Evolutionary conservation across 2,329 filamentous ascomycete species (phyloP).

Genomic region (Massarina eburnea): DNA sequence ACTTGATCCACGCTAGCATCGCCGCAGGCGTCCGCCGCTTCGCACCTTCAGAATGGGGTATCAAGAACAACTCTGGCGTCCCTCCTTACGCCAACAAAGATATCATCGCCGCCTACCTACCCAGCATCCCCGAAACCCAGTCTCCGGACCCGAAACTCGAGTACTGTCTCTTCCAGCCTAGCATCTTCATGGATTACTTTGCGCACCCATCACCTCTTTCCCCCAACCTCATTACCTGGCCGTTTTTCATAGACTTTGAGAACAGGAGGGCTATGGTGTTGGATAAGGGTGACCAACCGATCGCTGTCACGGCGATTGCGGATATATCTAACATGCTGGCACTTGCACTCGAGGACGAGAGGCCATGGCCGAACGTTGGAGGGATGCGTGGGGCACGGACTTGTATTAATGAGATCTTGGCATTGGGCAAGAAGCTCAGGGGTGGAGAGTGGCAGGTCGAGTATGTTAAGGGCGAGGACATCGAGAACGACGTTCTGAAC

Average conservation of each 20-base stretch:
- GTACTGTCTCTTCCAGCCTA: slow-evolving; percentile 59
- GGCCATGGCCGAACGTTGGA: slow-evolving; percentile 29
- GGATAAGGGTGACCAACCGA: slow-evolving; percentile 25
- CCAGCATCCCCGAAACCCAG: slow-evolving; percentile 51
- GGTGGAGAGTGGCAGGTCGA: slow-evolving; percentile 45
- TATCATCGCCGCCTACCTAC: slow-evolving; percentile 53
- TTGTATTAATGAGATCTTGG: slow-evolving; percentile 28
- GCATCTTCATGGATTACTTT: slow-evolving; percentile 59
- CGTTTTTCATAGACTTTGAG: slow-evolving; percentile 36
- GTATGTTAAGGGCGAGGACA: slow-evolving; percentile 50
- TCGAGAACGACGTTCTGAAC: slow-evolving; percentile 46
- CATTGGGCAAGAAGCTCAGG: slow-evolving; percentile 30
- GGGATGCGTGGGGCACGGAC: slow-evolving; percentile 29
- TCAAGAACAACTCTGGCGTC: slow-evolving; percentile 39
- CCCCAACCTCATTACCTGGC: slow-evolving; percentile 46
- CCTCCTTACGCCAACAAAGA: slow-evolving; percentile 56
- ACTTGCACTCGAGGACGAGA: slow-evolving; percentile 25
- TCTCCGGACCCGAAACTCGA: slow-evolving; percentile 50
- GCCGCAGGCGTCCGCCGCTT: slow-evolving; percentile 33
- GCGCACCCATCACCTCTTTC: slow-evolving; percentile 53
- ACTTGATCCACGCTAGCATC: slow-evolving; percentile 36
- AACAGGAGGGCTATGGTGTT: slow-evolving; percentile 31
- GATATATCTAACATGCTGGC: slow-evolving; percentile 29
- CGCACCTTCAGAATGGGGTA: slow-evolving; percentile 34
- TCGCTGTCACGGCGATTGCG: slow-evolving; percentile 29